phyloP scores from a whole-genome alignment of 2,329 filamentous ascomycete genomes.

The Pseudogymnoascus sp. region DNA sequence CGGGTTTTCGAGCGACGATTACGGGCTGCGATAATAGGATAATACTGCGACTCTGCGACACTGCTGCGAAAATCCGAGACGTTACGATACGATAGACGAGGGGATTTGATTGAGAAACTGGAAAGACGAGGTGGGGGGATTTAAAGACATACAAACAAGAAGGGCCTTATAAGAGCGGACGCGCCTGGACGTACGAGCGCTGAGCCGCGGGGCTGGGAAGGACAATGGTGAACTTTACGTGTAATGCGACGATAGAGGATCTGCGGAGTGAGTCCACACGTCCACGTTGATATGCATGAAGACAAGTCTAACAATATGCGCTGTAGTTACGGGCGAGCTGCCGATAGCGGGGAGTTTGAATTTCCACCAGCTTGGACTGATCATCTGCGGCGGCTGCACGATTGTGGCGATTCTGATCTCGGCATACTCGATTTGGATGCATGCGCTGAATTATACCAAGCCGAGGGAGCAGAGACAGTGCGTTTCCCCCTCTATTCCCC shows the following conservation, averaged over 20 bases:
- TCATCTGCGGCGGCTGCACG: constrained; percentile 41
- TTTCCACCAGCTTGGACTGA: constrained; percentile 46
- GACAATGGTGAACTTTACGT: constrained; percentile 16
- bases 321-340: constrained; percentile 33
- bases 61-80: background rate
- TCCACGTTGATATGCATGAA: background rate
- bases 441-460: constrained; percentile 52
- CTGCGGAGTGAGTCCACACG: constrained; percentile 25
- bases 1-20: background rate
- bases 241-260: constrained; percentile 30
- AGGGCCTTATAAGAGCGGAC: background rate
- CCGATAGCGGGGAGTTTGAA: constrained; percentile 40
- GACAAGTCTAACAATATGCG: constrained; percentile 15
- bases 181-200: background rate
- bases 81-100: background rate
- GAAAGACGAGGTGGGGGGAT: background rate
- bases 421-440: constrained; percentile 48
- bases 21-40: background rate
- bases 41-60: background rate
- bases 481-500: constrained; percentile 10
- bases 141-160: background rate
- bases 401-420: constrained; percentile 44
- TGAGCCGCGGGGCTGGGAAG: background rate
- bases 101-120: background rate
- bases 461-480: constrained; percentile 51